Conservation (phyloP, 371 early-diverging fungal genomes). For the Batrachochytrium dendrobatidis region DNA sequence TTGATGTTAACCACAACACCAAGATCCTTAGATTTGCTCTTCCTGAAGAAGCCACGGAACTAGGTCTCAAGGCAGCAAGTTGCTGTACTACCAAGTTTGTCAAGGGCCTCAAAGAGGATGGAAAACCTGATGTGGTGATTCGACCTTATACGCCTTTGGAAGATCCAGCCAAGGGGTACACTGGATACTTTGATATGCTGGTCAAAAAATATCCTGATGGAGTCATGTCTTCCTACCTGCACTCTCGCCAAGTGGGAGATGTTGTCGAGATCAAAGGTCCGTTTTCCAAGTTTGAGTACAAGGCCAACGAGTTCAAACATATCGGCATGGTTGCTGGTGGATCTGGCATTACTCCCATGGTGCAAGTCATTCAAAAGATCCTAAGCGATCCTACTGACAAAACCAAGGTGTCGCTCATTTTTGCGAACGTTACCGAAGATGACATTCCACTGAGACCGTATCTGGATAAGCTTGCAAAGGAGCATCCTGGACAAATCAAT, state of each 20-base stretch:
- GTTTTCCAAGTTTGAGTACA: conserved; percentile 72
- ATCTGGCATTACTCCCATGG: conserved; percentile 93
- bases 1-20: conserved; percentile 67
- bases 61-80: conserved; percentile 70
- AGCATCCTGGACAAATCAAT: conserved; percentile 68
- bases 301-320: conserved; percentile 62
- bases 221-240: conserved; percentile 71
- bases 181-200: conserved; percentile 67
- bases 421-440: conserved; percentile 86
- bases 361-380: conserved; percentile 68
- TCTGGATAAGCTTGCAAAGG: conserved; percentile 66
- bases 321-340: conserved; percentile 90
- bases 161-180: conserved; percentile 58
- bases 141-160: conserved; percentile 89
- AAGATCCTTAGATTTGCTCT: conserved; percentile 72
- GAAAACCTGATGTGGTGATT: conserved; percentile 55
- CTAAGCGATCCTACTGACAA: conserved; percentile 79
- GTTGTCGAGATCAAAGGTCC: conserved; percentile 85
- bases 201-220: conserved; percentile 74
- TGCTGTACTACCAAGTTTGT: conserved; percentile 68
- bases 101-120: conserved; percentile 54
- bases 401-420: conserved; percentile 77
- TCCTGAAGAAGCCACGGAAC: conserved; percentile 53
- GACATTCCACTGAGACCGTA: conserved; percentile 85
- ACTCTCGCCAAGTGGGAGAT: conserved; percentile 74